Evolutionary conservation across 2,329 filamentous ascomycete genomes (phyloP).

Genomic region (Sclerotinia minor): DNA sequence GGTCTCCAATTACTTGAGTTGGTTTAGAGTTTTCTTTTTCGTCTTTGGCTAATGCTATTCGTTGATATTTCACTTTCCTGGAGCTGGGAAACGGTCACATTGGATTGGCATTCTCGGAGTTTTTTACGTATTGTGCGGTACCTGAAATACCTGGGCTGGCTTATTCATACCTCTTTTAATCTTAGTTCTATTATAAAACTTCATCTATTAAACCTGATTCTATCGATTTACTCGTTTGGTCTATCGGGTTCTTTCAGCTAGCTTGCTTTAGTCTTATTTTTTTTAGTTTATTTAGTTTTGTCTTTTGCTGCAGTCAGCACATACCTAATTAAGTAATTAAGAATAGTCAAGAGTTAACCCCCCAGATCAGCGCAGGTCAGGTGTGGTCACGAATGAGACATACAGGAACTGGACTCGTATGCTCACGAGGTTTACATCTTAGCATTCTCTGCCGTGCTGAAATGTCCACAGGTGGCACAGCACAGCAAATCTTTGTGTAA

Average conservation of each 20-base stretch:
- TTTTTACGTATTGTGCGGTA: not conserved
- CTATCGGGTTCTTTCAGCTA: not conserved
- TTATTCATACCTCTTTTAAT: conserved; percentile 12
- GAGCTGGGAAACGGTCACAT: conserved; percentile 14
- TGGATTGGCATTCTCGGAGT: conserved; percentile 15
- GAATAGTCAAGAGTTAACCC: not conserved
- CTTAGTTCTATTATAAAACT: conserved; percentile 6
- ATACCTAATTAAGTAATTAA: conserved; percentile 4
- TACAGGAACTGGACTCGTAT: conserved; percentile 20
- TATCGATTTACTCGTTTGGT: not conserved
- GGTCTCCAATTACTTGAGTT: not conserved
- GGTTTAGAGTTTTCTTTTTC: not conserved
- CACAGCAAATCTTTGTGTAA: conserved; percentile 11
- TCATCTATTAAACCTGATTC: not conserved
- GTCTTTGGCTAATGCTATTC: conserved; percentile 5
- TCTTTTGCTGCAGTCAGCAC: conserved; percentile 18
- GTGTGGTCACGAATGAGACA: conserved; percentile 14
- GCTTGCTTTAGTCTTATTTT: not conserved
- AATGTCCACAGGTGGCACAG: conserved; percentile 10
- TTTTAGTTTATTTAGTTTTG: not conserved
- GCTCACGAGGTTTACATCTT: conserved; percentile 5
- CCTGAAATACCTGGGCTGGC: conserved; percentile 1
- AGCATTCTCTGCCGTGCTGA: conserved; percentile 6
- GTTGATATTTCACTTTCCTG: not conserved
- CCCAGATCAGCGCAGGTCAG: conserved; percentile 12